Evolutionary conservation across 768 basidiomycete genomes (phyloP).

Genomic region (Tulasnella sp.): DNA sequence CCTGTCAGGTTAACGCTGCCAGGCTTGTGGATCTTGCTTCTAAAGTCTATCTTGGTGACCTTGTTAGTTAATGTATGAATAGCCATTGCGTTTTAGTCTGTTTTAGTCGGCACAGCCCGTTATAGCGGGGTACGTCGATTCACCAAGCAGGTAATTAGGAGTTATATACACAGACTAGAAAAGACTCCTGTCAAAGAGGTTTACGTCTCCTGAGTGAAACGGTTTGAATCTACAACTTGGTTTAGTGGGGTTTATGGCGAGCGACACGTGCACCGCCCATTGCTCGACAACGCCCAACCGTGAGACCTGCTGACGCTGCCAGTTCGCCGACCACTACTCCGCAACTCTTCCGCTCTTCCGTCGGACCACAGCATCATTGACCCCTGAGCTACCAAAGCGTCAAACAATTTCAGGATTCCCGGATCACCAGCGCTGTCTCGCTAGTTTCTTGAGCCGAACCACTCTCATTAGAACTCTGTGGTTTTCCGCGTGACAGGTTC

Average conservation of each 20-base stretch:
- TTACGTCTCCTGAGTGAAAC: not conserved
- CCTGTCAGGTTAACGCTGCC: not conserved
- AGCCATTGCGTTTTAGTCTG: not conserved
- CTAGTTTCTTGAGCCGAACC: not conserved
- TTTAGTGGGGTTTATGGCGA: not conserved
- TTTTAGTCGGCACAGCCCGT: not conserved
- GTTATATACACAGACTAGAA: not conserved
- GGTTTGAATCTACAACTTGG: not conserved
- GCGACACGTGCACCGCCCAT: not conserved
- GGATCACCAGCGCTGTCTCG: not conserved
- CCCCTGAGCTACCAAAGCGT: not conserved
- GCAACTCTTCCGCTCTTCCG: conserved; percentile 25
- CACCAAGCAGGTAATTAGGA: not conserved
- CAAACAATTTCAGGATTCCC: not conserved
- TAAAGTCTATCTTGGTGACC: not conserved
- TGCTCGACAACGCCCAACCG: not conserved
- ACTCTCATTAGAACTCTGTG: not conserved
- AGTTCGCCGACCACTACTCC: conserved; percentile 12
- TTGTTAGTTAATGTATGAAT: not conserved
- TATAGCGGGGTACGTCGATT: not conserved
- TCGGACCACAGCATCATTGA: conserved; percentile 17
- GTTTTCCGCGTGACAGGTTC: not conserved
- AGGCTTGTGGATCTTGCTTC: not conserved
- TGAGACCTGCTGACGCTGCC: not conserved
- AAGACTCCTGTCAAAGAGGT: not conserved